Conservation (phyloP, 2,329 filamentous ascomycete species). For the Westerdykella sp. region DNA sequence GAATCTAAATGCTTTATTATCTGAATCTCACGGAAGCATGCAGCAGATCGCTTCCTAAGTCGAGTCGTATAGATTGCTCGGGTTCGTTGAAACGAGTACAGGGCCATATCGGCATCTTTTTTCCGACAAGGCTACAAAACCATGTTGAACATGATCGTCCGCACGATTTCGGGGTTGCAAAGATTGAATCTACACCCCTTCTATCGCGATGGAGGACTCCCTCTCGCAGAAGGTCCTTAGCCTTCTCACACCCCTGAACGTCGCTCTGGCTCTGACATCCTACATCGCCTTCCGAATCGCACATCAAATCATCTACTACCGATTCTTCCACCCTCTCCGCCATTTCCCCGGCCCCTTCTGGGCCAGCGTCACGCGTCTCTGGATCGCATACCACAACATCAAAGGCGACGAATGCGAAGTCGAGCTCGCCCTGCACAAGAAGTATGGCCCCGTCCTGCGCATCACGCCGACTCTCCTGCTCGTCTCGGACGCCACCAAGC, state of each 20-base stretch:
- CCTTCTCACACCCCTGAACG: neutral
- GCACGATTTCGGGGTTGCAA: too few species aligned
- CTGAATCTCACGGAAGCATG: too few species aligned
- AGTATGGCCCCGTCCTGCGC: conserved; percentile 38
- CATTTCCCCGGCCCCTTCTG: conserved; percentile 52
- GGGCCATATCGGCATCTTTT: too few species aligned
- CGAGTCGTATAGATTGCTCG: too few species aligned
- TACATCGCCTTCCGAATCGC: conserved; percentile 4
- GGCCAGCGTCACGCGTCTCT: conserved; percentile 48
- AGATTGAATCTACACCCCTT: too few species aligned
- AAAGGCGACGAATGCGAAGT: conserved; percentile 43
- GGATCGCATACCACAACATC: conserved; percentile 49
- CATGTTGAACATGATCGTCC: too few species aligned
- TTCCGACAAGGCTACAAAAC: too few species aligned
- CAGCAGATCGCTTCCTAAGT: too few species aligned
- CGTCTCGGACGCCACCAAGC: conserved; percentile 49
- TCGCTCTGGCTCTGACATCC: neutral
- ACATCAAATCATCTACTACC: conserved; percentile 39
- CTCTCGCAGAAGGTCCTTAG: neutral
- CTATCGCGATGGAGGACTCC: neutral
- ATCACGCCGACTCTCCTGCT: conserved; percentile 46
- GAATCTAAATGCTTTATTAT: too few species aligned
- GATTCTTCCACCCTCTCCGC: conserved; percentile 48
- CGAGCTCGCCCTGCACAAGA: conserved; percentile 41
- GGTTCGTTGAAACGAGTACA: too few species aligned